Conservation (phyloP, 116 monocot genomes). For the Zostera marina region DNA sequence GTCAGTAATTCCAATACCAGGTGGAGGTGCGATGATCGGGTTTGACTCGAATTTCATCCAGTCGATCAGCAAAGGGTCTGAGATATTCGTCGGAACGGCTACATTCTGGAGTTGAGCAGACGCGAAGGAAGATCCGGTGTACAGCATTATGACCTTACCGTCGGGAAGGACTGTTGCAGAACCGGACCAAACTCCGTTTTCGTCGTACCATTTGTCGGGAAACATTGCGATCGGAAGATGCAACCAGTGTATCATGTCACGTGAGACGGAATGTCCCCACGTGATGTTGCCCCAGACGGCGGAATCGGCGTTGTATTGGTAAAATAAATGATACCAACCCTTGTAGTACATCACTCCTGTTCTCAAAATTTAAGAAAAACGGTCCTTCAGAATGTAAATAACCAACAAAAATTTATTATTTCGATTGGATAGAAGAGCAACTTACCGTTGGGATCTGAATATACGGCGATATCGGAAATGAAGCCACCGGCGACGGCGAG, state of each 20-base stretch:
- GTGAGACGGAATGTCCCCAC: slow-evolving; percentile 82
- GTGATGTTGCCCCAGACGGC: slow-evolving; percentile 80
- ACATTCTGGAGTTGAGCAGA: slow-evolving; percentile 66
- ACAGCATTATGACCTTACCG: slow-evolving; percentile 41
- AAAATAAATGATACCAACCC: slow-evolving; percentile 90
- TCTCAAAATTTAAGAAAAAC: too few relatives aligned
- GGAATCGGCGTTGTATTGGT: slow-evolving; percentile 72
- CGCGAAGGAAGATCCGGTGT: slow-evolving; percentile 57
- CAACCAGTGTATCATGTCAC: slow-evolving; percentile 59
- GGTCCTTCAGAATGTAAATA: too few relatives aligned
- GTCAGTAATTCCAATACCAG: slow-evolving; percentile 27
- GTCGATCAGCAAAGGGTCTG: slow-evolving; percentile 43
- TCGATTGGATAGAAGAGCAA: too few relatives aligned
- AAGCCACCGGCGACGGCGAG: neutral
- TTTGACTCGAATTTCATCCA: slow-evolving; percentile 51
- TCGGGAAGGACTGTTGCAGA: slow-evolving; percentile 46
- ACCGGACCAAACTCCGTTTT: slow-evolving; percentile 68
- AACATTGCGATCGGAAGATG: slow-evolving; percentile 74
- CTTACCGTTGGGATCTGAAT: slow-evolving; percentile 49
- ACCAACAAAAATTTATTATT: too few relatives aligned
- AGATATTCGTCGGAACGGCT: slow-evolving; percentile 34
- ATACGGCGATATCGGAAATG: too few relatives aligned
- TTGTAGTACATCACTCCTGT: slow-evolving; percentile 69
- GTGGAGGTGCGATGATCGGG: slow-evolving; percentile 34
- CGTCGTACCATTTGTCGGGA: slow-evolving; percentile 71